These are phyloP conservation scores for Coprinopsis sp. DNA, from an alignment of 768 basidiomycete genomes.

Conservation along the genomic window DNA sequence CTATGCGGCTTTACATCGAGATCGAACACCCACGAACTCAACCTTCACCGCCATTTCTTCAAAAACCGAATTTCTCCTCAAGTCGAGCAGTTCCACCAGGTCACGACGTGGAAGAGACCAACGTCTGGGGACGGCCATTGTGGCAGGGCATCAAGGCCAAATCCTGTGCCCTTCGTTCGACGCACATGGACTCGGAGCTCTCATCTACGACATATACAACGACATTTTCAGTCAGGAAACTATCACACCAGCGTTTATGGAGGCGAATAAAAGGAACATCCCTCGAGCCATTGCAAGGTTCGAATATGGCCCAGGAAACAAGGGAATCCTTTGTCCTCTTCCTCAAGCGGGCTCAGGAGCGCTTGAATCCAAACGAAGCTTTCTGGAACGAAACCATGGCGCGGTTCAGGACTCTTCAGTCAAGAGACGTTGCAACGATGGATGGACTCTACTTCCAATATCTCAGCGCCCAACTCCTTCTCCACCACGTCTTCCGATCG, in stretches of 20 bases:
- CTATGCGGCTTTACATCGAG: constrained; percentile 31
- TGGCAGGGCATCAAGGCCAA: neutral
- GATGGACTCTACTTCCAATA: constrained; percentile 37
- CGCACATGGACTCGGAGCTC: constrained; percentile 24
- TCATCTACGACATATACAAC: constrained; percentile 36
- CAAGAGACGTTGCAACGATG: constrained; percentile 11
- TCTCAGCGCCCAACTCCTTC: constrained; percentile 38
- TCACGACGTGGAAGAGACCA: constrained; percentile 32
- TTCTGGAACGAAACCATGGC: constrained; percentile 43
- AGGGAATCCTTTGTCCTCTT: constrained; percentile 45
- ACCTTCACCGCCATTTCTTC: constrained; percentile 7
- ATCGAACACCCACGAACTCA: constrained; percentile 37
- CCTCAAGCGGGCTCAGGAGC: constrained; percentile 32
- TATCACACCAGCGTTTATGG: constrained; percentile 11
- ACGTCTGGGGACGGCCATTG: constrained; percentile 19
- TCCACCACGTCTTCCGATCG: constrained; percentile 28
- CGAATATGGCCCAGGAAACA: constrained; percentile 33
- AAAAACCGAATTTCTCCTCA: neutral
- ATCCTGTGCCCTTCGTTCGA: constrained; percentile 16
- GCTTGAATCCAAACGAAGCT: constrained; percentile 18
- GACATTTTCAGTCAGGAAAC: constrained; percentile 32
- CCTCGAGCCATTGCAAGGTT: neutral
- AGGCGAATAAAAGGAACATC: constrained; percentile 10
- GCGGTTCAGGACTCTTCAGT: constrained; percentile 23
- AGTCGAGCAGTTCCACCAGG: constrained; percentile 29